Conservation (phyloP, 352 stramenopile genomes). For the Globisporangium paroecandrum region DNA sequence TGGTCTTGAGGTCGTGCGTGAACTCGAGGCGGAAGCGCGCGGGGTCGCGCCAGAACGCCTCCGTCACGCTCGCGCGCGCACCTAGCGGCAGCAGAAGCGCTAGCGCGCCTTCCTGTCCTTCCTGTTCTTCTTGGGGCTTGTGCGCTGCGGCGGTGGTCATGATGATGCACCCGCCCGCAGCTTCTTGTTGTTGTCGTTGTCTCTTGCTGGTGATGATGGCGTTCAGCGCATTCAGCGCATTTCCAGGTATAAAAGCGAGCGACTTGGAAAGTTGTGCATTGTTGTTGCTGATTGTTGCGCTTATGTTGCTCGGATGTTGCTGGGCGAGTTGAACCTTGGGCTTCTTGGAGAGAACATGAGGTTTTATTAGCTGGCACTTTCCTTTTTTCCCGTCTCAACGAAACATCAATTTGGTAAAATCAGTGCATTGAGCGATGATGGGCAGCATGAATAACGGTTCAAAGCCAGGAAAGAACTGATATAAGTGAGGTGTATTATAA, state of each 20-base stretch:
- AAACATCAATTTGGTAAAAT: neutral
- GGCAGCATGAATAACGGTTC: too few species aligned
- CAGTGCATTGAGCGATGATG: neutral
- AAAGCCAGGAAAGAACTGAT: neutral
- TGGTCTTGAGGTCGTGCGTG: slow-evolving; percentile 54
- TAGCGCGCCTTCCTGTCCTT: neutral
- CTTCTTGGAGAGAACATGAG: neutral
- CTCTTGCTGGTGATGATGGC: neutral
- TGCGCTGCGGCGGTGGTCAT: neutral
- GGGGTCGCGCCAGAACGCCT: slow-evolving; percentile 34
- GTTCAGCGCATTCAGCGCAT: neutral
- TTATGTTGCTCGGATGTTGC: too few species aligned
- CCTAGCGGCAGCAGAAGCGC: slow-evolving; percentile 20
- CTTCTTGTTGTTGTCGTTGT: neutral
- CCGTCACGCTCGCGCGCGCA: slow-evolving; percentile 31
- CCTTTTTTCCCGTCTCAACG: neutral
- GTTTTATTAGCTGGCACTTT: neutral
- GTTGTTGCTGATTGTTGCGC: neutral
- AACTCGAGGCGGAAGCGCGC: slow-evolving; percentile 73
- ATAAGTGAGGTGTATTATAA: neutral
- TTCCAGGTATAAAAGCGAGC: neutral
- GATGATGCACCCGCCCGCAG: neutral
- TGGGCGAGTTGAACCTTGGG: neutral
- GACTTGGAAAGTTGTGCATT: neutral
- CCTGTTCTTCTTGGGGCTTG: neutral